Evolutionary conservation across 441 rosid species (phyloP).

Genomic region (Erodium texanum): DNA sequence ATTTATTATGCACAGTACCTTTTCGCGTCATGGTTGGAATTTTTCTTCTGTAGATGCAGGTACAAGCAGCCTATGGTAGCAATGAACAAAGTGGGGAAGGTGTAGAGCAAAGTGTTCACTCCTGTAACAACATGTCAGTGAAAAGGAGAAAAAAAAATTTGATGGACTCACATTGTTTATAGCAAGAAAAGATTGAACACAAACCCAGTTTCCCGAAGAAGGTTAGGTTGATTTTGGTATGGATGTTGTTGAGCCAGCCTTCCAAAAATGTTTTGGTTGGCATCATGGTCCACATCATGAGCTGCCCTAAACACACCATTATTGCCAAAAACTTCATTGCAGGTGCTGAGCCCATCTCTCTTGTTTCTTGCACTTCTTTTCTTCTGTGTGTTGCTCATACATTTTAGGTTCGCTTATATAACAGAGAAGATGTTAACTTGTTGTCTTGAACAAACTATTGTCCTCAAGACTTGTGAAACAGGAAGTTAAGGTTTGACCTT

Average conservation of each 20-base stretch:
- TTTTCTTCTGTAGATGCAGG: constrained; percentile 38
- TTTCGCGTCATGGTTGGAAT: neutral
- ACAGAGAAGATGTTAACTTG: neutral
- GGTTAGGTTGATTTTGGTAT: constrained; percentile 20
- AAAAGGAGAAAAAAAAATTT: neutral
- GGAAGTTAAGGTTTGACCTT: no score
- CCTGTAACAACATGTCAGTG: constrained; percentile 27
- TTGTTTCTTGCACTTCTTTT: constrained; percentile 8
- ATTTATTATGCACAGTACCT: neutral
- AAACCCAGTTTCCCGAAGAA: constrained; percentile 39
- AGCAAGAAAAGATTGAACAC: neutral
- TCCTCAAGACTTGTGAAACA: no score
- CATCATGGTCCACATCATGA: constrained; percentile 49
- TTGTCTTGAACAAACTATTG: no score
- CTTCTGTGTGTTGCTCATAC: neutral
- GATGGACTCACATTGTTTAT: neutral
- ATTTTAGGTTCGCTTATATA: neutral
- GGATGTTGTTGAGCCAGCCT: constrained; percentile 23
- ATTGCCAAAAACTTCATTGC: constrained; percentile 24
- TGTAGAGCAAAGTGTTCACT: constrained; percentile 33
- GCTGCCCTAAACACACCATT: constrained; percentile 31
- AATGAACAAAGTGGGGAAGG: constrained; percentile 43
- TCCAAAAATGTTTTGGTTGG: constrained; percentile 38
- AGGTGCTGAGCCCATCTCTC: constrained; percentile 1
- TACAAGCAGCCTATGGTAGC: constrained; percentile 40